phyloP scores from a whole-genome alignment of 768 basidiomycete genomes.

The Candolleomyces efflorescens region DNA sequence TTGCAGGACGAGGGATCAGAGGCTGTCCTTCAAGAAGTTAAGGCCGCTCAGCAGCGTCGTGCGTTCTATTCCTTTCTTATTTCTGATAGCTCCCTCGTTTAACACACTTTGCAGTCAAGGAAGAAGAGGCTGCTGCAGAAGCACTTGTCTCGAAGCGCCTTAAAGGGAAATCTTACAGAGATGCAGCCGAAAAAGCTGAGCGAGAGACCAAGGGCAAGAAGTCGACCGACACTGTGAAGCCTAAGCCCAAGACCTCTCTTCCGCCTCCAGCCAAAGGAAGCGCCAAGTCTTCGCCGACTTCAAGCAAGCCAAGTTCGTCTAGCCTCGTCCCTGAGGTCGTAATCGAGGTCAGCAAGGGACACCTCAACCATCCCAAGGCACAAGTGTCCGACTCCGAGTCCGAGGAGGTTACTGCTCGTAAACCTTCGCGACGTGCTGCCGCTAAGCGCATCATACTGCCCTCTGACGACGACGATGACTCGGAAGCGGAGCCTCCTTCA shows the following conservation, averaged over 20 bases:
- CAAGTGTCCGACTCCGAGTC: constrained; percentile 26
- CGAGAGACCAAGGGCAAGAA: constrained; percentile 15
- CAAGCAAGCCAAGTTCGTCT: constrained; percentile 19
- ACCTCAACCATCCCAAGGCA: constrained; percentile 16
- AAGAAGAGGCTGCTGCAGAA: constrained; percentile 48
- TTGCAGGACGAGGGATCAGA: constrained; percentile 61
- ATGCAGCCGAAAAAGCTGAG: constrained; percentile 45
- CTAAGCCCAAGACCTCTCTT: not conserved
- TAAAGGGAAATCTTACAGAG: constrained; percentile 70
- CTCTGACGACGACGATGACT: constrained; percentile 49
- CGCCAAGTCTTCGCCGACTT: not conserved
- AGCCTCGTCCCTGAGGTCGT: constrained; percentile 56
- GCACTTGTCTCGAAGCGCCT: constrained; percentile 59
- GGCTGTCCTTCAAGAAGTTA: constrained; percentile 62
- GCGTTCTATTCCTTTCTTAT: constrained; percentile 17
- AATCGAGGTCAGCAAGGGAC: constrained; percentile 28
- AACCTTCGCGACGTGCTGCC: constrained; percentile 36
- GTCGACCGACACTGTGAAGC: not conserved
- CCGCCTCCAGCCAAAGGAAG: too few species aligned
- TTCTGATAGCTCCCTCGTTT: constrained; percentile 3
- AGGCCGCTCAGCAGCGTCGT: constrained; percentile 59
- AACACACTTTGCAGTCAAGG: constrained; percentile 25
- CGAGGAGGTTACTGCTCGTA: constrained; percentile 31
- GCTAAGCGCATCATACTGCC: constrained; percentile 44
- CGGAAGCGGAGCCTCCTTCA: constrained; percentile 22